A percentile compares a stretch with the other conserved stretches of the same genome.
These are phyloP conservation scores for Mycena galopus DNA, from an alignment of 768 basidiomycete genomes.

Conservation along the genomic window DNA sequence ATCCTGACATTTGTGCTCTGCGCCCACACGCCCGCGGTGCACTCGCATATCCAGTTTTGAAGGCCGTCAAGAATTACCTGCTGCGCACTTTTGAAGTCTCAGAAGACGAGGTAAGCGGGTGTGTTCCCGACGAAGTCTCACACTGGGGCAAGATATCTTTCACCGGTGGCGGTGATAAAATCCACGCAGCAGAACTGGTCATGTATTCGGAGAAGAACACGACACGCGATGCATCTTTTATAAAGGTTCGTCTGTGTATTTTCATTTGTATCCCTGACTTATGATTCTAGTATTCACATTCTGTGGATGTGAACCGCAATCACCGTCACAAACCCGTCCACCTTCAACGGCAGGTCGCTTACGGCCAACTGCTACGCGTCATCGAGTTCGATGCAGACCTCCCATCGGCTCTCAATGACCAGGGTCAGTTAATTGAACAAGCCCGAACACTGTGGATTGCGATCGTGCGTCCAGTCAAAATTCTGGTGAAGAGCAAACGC, in stretches of 20 bases:
- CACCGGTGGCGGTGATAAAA: neutral
- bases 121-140: neutral
- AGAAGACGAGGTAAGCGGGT: neutral
- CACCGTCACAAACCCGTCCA: neutral
- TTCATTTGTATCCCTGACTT: too few species aligned
- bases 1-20: constrained; percentile 6
- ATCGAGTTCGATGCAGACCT: constrained; percentile 4
- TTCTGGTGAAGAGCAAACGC: neutral
- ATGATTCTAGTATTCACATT: neutral
- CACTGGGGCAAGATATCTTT: constrained; percentile 19
- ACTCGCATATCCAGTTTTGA: neutral
- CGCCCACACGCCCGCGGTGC: neutral
- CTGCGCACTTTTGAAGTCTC: neutral
- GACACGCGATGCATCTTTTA: constrained; percentile 20
- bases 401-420: neutral
- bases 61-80: neutral
- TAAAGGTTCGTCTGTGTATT: neutral
- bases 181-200: neutral
- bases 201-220: neutral
- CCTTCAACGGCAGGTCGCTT: neutral
- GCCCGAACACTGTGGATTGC: neutral
- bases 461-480: neutral
- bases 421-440: too few species aligned
- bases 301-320: neutral
- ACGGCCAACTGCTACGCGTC: neutral